Base-by-base conservation (phyloP, 768 basidiomycete genomes). In the Phaeotremella skinneri region DNA sequence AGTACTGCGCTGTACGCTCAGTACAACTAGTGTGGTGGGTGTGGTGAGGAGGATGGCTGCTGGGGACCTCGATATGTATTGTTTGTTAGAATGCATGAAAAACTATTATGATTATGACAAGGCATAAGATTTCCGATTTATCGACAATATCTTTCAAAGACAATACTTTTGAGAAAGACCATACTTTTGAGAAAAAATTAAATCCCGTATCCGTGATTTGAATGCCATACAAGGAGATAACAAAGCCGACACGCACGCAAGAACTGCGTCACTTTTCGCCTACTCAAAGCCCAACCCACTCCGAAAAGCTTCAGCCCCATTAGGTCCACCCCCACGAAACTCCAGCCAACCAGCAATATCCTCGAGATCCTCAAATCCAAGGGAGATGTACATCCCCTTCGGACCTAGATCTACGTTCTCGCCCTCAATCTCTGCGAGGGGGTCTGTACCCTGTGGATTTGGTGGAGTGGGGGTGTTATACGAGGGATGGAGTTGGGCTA, bases 1-100 rank as follows among this genome's bases (percentile, higher is more conserved):
- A 88, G 86, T 83, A 97, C 96, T 85, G 73, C 76, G 9, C 49
- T 75, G 58, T 77, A 77, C 55, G 75, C 73, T 23, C 73, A 74
- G 56, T 76, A 76, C 68, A 73, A 73, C 42, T 73, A 73, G 61
- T 26, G 25, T 37, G 51, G 51, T 13, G 51, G 14, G n/a, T 21
- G 52, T 41, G 16, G 49, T 41, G 37, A 11, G n/a, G 37, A 41
- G n/a, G n/a, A n/a, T n/a, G n/a, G n/a, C n/a, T n/a, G n/a, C n/a
- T n/a, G n/a, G n/a, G n/a, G n/a, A n/a, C n/a, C n/a, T n/a, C n/a
- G n/a, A n/a, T n/a, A n/a, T n/a, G n/a, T n/a, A n/a, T n/a, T n/a
- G n/a, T n/a, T n/a, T n/a, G n/a, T n/a, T n/a, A n/a, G n/a, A n/a
- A n/a, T n/a, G n/a, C n/a, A n/a, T n/a, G n/a, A n/a, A n/a, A n/a